These are phyloP conservation scores for Penicillium brasilianum DNA, from an alignment of 2,329 filamentous ascomycete genomes.

Conservation along the genomic window DNA sequence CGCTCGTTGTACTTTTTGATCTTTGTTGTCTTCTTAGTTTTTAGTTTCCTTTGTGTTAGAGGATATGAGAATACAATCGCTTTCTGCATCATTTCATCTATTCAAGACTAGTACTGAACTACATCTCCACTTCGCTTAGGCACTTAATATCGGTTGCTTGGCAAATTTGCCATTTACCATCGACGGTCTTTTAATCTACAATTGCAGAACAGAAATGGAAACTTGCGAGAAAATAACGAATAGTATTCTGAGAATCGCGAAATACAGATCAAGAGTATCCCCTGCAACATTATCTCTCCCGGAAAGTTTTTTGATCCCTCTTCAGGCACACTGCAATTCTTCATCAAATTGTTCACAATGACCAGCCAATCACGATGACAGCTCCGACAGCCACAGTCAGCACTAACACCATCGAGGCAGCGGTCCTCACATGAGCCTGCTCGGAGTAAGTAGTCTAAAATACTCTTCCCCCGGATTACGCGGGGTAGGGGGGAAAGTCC, in stretches of 20 bases:
- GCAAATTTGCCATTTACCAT: not conserved
- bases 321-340: slow-evolving; percentile 1
- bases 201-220: not conserved
- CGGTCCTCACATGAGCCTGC: not conserved
- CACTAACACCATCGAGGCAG: not conserved
- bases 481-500: not conserved
- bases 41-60: not conserved
- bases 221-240: not conserved
- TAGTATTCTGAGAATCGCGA: not conserved
- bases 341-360: not conserved
- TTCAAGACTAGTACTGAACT: not conserved
- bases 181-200: not conserved
- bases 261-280: too few species aligned
- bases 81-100: not conserved
- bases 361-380: not conserved
- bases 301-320: not conserved
- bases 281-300: not conserved
- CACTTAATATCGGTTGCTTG: not conserved
- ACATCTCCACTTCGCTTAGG: not conserved
- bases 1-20: slow-evolving; percentile 1
- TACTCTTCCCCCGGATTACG: slow-evolving; percentile 2
- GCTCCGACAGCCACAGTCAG: not conserved
- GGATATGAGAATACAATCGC: not conserved
- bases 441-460: too few species aligned
- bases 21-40: slow-evolving; percentile 1